A percentile compares a stretch with the other conserved stretches of the same genome.
Conservation (phyloP, 1,139 yeast species). For the Yamadazyma blattariae region DNA sequence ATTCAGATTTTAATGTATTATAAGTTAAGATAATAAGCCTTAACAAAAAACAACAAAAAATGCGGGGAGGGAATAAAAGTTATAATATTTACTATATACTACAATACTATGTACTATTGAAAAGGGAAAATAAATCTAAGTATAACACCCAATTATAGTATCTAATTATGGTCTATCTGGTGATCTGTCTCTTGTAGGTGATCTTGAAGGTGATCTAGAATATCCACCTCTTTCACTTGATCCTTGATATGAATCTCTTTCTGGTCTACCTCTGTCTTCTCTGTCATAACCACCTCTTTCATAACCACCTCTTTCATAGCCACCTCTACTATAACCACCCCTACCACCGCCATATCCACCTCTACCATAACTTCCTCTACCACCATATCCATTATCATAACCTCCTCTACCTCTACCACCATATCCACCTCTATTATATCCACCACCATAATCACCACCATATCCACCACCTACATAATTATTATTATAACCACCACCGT, state of each 20-base stretch:
- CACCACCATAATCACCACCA: conserved; percentile 15
- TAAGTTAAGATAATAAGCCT: no score
- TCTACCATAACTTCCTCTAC: conserved; percentile 18
- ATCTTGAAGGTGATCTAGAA: conserved; percentile 42
- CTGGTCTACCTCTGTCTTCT: conserved; percentile 8
- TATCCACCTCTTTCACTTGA: conserved; percentile 16
- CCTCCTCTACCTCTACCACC: conserved; percentile 23
- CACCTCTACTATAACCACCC: conserved; percentile 13
- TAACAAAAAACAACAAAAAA: no score
- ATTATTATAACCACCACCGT: conserved; percentile 15
- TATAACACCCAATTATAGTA: background rate
- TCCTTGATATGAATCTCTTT: conserved; percentile 11
- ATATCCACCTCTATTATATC: conserved; percentile 14
- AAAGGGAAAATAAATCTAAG: background rate
- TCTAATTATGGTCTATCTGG: conserved; percentile 25
- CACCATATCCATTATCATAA: conserved; percentile 12
- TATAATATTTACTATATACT: no score
- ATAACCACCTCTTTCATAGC: conserved; percentile 13
- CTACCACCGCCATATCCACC: conserved; percentile 13
- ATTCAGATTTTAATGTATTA: background rate
- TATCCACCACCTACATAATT: conserved; percentile 20
- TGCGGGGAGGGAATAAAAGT: no score
- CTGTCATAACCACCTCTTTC: conserved; percentile 10
- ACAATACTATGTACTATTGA: no score
- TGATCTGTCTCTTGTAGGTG: conserved; percentile 40